Percentiles rank a stretch among this genome's conserved stretches.
Conservation (phyloP, 352 stramenopile species). For the Globisporangium heterothallicum region DNA sequence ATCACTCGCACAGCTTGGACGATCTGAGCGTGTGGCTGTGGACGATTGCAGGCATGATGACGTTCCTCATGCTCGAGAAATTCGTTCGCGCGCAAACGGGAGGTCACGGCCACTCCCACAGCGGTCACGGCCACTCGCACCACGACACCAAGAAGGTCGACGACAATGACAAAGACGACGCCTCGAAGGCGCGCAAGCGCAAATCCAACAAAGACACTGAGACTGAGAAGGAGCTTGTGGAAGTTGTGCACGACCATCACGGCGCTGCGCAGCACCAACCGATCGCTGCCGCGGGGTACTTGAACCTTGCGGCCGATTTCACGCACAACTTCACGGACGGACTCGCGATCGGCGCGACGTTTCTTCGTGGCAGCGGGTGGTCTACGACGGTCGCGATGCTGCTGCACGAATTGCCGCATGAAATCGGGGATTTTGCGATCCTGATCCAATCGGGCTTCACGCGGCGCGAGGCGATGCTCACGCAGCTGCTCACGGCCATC, state of each 20-base stretch:
- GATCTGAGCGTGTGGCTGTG: slow-evolving; percentile 74
- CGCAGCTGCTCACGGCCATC: slow-evolving; percentile 89
- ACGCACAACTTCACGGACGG: slow-evolving; percentile 93
- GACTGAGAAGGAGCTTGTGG: slow-evolving; percentile 15
- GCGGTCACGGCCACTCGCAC: slow-evolving; percentile 27
- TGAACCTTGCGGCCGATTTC: slow-evolving; percentile 90
- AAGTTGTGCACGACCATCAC: slow-evolving; percentile 17
- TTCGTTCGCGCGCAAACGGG: slow-evolving; percentile 66
- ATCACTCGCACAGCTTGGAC: slow-evolving; percentile 51
- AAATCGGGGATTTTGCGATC: slow-evolving; percentile 91
- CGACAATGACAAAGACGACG: slow-evolving; percentile 10
- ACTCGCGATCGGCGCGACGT: slow-evolving; percentile 90
- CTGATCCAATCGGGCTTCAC: slow-evolving; percentile 89
- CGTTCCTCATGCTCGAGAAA: slow-evolving; percentile 80
- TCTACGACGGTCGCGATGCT: slow-evolving; percentile 86
- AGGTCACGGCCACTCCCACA: slow-evolving; percentile 19
- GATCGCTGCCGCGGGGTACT: slow-evolving; percentile 79
- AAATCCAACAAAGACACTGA: slow-evolving; percentile 22
- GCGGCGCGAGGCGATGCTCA: slow-evolving; percentile 85
- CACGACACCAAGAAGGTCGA: slow-evolving; percentile 24
- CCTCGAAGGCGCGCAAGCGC: slow-evolving; percentile 21
- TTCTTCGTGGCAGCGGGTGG: slow-evolving; percentile 71
- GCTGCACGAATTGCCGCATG: slow-evolving; percentile 89
- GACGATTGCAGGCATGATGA: slow-evolving; percentile 66
- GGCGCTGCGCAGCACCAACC: slow-evolving; percentile 20